Evolutionary conservation across 2,329 filamentous ascomycete species (phyloP), one percentile per base, ranked within the genome.

Genomic region (Fusarium xyrophilum): DNA sequence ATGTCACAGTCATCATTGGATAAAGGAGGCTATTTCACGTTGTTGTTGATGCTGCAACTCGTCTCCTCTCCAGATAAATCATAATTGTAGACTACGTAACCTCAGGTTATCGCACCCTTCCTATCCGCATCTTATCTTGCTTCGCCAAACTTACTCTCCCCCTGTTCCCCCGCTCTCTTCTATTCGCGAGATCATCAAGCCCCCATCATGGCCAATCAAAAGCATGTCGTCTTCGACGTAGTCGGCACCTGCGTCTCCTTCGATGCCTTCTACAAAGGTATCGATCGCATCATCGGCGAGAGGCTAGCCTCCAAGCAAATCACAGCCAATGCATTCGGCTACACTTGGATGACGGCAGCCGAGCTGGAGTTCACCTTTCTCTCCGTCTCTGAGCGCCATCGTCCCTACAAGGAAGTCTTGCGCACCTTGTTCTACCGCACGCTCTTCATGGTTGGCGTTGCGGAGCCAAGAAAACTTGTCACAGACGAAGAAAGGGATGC

Each of bases 401-500:
- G 54, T 33, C 54, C 54, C 72, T 81, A 7, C 62, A 78, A 51
- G 68, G 81, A 23, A 67, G 83, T 3, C 74, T 14, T 56, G 35
- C 33, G 54, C 27, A n/a, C 54, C 27, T 17, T 56, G 9, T 56
- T 56, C 35, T 52, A 21, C 44, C 54, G 54, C 14, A 56, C 54
- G 3, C 33, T 56, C 0, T 56, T 56, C 44, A 56, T 56, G 54
- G 17, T 78, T 6, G 83, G 82, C 1, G 74, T 77, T 2, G 76
- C 0, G 82, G 84, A 0, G 87, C 54, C 54, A 27, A 7, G 54
- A 5, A 19, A 56, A 25, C 44, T 56, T 4, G 54, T 30, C 44
- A 56, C 54, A 23, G 35, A 51, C 19, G 54, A 28, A 15, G 54
- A 52, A 17, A 32, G 44, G 13, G 54, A 56, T 9, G 44, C 35